These are phyloP conservation scores for Amylocystis lapponica DNA, from an alignment of 768 basidiomycete genomes.

Conservation along the genomic window DNA sequence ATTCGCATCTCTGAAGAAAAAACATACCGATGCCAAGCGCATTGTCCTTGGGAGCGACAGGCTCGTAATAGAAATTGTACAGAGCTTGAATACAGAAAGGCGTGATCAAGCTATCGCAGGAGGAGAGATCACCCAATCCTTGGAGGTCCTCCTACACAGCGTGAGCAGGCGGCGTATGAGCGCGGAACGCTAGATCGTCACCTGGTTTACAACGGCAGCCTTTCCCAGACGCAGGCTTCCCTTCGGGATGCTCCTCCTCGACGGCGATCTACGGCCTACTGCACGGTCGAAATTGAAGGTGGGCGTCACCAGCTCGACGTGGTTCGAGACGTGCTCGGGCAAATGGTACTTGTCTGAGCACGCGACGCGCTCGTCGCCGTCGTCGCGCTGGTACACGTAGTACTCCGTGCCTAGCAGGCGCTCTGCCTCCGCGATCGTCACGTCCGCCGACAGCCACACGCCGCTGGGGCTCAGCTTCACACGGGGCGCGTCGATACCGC, in stretches of 20 bases:
- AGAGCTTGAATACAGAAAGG: constrained; percentile 26
- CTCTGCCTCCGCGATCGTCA: constrained; percentile 40
- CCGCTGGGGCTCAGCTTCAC: constrained; percentile 31
- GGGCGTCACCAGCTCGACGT: constrained; percentile 64
- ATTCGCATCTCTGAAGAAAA: constrained; percentile 1
- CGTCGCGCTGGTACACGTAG: constrained; percentile 30
- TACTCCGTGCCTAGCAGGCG: constrained; percentile 39
- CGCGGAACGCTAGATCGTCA: background rate
- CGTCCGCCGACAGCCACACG: constrained; percentile 40
- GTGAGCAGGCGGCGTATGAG: constrained; percentile 11
- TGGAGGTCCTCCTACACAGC: background rate
- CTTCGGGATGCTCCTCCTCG: background rate
- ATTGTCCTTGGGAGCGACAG: constrained; percentile 20
- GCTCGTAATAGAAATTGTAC: constrained; percentile 25
- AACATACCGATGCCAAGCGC: constrained; percentile 25
- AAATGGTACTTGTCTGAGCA: constrained; percentile 58
- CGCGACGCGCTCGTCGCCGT: constrained; percentile 42
- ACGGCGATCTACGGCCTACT: constrained; percentile 32
- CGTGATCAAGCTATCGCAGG: constrained; percentile 25
- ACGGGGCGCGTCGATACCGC: constrained; percentile 2
- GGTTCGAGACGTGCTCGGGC: constrained; percentile 47
- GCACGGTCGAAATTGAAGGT: constrained; percentile 65
- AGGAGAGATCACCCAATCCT: constrained; percentile 1
- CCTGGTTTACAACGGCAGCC: constrained; percentile 10
- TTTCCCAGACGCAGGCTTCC: constrained; percentile 12